Evolutionary conservation across 2,329 filamentous ascomycete genomes (phyloP).

Genomic region (Teratosphaeria pseudoeucalypti): DNA sequence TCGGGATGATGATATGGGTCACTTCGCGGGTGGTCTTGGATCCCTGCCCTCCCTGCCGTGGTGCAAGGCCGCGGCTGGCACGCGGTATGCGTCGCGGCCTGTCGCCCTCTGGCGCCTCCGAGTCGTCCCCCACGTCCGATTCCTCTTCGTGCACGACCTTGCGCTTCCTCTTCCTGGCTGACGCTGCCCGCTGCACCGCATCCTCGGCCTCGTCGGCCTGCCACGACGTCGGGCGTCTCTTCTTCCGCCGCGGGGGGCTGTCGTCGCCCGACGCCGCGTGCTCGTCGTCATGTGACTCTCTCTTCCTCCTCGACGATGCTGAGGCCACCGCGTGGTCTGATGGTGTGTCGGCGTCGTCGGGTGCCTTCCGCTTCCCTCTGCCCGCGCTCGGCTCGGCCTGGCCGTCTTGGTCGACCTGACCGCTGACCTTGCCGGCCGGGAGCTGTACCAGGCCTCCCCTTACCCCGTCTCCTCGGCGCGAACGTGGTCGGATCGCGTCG

Average conservation of each 20-base stretch:
- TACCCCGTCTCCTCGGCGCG: neutral
- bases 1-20: neutral
- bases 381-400: neutral
- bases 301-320: neutral
- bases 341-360: neutral
- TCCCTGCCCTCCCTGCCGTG: neutral
- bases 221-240: neutral
- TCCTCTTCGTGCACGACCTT: neutral
- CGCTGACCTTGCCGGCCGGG: neutral
- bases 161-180: neutral
- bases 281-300: neutral
- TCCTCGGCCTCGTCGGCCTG: neutral
- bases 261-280: neutral
- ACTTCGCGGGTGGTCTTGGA: neutral
- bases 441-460: neutral
- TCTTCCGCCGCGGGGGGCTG: neutral
- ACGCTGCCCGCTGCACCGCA: neutral
- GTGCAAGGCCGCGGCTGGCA: neutral
- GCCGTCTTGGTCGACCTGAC: neutral
- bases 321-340: neutral
- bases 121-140: neutral
- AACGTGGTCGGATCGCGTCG: neutral
- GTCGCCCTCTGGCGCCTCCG: neutral
- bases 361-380: neutral
- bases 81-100: neutral